phyloP scores from a whole-genome alignment of 805 yeast genomes.

The Metschnikowia aberdeeniae region DNA sequence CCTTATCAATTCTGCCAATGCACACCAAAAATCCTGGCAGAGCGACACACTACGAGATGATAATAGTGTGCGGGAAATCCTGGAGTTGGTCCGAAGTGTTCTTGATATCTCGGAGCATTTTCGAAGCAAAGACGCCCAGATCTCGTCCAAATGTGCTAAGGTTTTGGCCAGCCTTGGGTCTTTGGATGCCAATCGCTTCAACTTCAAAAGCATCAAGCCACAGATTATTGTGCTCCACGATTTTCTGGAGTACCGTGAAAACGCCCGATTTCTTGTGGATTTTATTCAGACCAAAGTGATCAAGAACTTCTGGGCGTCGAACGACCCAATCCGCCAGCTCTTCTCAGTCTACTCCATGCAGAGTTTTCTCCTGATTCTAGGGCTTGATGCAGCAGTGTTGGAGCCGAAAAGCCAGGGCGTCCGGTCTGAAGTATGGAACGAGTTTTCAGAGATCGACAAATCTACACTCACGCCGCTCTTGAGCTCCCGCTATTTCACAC shows the following conservation, averaged over 20 bases:
- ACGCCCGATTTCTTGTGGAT: constrained; percentile 56
- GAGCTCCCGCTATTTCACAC: constrained; percentile 68
- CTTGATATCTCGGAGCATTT: constrained; percentile 56
- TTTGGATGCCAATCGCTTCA: constrained; percentile 59
- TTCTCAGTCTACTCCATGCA: constrained; percentile 88
- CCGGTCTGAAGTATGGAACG: constrained; percentile 48
- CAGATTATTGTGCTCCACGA: constrained; percentile 54
- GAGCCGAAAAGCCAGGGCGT: constrained; percentile 18
- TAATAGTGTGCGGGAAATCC: constrained; percentile 25
- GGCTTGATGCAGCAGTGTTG: constrained; percentile 31
- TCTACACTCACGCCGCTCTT: constrained; percentile 73
- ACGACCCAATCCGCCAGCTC: constrained; percentile 78
- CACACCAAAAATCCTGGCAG: constrained; percentile 49
- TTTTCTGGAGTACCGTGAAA: constrained; percentile 59
- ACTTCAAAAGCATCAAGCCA: constrained; percentile 36
- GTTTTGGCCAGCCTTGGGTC: constrained; percentile 78
- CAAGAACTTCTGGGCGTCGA: constrained; percentile 84
- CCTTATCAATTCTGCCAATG: constrained; percentile 48
- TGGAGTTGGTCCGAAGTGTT: constrained; percentile 48
- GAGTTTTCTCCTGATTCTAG: constrained; percentile 66
- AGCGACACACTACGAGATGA: constrained; percentile 36
- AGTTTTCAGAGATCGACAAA: constrained; percentile 60
- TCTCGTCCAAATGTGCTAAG: constrained; percentile 59
- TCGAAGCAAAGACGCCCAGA: constrained; percentile 41
- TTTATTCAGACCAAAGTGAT: constrained; percentile 70